Evolutionary conservation across 2,329 filamentous ascomycete species (phyloP).

Genomic region (Aspergillus oerlinghausenensis): DNA sequence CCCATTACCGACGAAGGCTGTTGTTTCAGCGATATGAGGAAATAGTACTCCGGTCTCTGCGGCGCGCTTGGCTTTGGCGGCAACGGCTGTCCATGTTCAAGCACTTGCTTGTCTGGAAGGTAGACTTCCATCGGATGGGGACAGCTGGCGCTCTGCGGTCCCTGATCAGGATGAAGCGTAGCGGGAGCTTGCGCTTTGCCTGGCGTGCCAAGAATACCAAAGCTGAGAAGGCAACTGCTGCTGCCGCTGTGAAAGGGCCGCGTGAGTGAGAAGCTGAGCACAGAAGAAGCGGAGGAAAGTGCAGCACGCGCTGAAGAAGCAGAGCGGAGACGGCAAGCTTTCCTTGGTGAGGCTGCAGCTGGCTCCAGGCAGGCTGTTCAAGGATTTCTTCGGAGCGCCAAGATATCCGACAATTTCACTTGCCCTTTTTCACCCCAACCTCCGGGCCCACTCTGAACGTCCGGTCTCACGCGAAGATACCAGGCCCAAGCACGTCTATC

Average conservation of each 20-base stretch:
- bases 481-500: constrained; percentile 74
- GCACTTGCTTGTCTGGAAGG: background rate
- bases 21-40: too few species aligned
- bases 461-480: constrained; percentile 73
- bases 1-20: too few species aligned
- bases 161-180: too few species aligned
- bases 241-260: too few species aligned
- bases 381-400: constrained; percentile 33
- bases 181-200: too few species aligned
- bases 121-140: background rate
- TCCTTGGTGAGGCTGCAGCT: too few species aligned
- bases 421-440: constrained; percentile 81
- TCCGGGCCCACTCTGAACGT: constrained; percentile 66
- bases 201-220: too few species aligned
- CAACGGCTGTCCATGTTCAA: background rate
- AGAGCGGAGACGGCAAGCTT: too few species aligned
- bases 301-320: too few species aligned
- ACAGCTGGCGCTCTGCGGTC: background rate
- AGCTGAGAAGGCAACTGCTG: too few species aligned
- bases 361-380: background rate
- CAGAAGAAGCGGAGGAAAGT: too few species aligned
- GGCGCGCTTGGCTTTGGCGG: background rate
- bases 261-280: too few species aligned
- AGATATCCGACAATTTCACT: constrained; percentile 62
- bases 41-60: background rate